These are phyloP conservation scores for Coemansia pectinata DNA, from an alignment of 192 early-diverging fungal species.

Conservation along the genomic window DNA sequence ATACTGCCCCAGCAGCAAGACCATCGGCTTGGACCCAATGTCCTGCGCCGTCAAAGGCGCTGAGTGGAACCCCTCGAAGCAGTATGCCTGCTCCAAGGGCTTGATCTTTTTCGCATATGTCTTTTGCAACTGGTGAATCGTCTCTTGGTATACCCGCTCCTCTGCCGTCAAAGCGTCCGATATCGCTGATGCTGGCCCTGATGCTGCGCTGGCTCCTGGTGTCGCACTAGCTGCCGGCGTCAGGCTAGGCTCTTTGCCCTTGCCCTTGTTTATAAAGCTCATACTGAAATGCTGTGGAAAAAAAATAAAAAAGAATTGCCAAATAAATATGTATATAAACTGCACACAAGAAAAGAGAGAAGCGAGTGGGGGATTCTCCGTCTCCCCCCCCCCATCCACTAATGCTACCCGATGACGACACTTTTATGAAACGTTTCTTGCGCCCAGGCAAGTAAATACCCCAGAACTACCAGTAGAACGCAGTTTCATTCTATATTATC, in stretches of 20 bases:
- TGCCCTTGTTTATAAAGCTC: slow-evolving; percentile 12
- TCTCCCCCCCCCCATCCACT: background rate
- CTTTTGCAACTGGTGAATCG: slow-evolving; percentile 68
- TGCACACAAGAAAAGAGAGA: background rate
- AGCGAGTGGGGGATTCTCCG: background rate
- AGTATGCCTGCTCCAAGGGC: slow-evolving; percentile 70
- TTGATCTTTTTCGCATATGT: slow-evolving; percentile 72
- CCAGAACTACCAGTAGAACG: background rate
- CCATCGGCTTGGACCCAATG: slow-evolving; percentile 85
- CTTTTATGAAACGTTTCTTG: background rate
- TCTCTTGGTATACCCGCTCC: slow-evolving; percentile 58
- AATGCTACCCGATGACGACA: slow-evolving; percentile 10
- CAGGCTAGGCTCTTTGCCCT: slow-evolving; percentile 26
- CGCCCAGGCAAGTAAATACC: background rate
- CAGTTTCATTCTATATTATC: background rate
- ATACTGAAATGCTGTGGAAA: background rate
- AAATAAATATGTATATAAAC: background rate
- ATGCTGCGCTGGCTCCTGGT: background rate
- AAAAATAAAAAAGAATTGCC: background rate
- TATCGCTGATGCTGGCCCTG: slow-evolving; percentile 15
- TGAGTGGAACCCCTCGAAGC: slow-evolving; percentile 82
- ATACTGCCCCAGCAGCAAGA: slow-evolving; percentile 85
- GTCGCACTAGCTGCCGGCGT: slow-evolving; percentile 7
- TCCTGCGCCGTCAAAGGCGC: slow-evolving; percentile 77
- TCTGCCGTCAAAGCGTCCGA: slow-evolving; percentile 32